A percentile compares a stretch with the other conserved stretches of the same genome.
These are phyloP conservation scores for Flueggea neowawraea DNA, from an alignment of 441 rosid species.

Conservation along the genomic window DNA sequence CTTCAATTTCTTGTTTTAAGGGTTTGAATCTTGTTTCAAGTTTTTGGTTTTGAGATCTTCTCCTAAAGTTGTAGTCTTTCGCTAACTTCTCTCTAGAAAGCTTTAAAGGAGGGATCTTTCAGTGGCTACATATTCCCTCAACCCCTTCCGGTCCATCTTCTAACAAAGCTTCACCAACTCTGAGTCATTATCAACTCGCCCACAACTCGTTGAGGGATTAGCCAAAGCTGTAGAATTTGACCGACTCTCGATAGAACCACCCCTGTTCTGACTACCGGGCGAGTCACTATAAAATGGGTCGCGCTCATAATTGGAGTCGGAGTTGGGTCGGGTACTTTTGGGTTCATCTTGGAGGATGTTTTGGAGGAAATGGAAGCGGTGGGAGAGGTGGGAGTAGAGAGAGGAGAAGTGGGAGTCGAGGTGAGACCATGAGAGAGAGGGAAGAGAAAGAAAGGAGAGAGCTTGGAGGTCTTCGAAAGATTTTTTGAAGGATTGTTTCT, in stretches of 20 bases:
- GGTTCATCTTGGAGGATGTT: not conserved
- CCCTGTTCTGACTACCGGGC: not conserved
- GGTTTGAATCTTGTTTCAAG: no score
- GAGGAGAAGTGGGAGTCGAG: conserved; percentile 63
- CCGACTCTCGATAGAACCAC: not conserved
- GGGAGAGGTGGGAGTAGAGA: conserved; percentile 29
- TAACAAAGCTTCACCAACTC: conserved; percentile 47
- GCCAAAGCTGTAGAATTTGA: not conserved
- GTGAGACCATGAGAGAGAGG: conserved; percentile 56
- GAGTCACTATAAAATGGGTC: no score
- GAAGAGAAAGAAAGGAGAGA: conserved; percentile 35
- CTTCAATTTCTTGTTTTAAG: no score
- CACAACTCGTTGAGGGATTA: not conserved
- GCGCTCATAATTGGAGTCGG: not conserved
- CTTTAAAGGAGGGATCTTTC: no score
- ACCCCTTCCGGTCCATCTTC: conserved; percentile 62
- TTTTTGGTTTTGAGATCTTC: no score
- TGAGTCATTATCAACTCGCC: conserved; percentile 17
- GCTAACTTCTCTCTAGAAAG: no score
- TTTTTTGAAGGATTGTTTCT: conserved; percentile 44
- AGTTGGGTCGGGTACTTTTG: not conserved
- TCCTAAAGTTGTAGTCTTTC: no score
- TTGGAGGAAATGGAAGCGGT: conserved; percentile 41
- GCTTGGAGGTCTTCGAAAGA: conserved; percentile 67
- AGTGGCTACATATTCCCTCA: conserved; percentile 50